These are phyloP conservation scores for Xylariaceae sp. DNA, from an alignment of 2,329 filamentous ascomycete species.

Conservation along the genomic window DNA sequence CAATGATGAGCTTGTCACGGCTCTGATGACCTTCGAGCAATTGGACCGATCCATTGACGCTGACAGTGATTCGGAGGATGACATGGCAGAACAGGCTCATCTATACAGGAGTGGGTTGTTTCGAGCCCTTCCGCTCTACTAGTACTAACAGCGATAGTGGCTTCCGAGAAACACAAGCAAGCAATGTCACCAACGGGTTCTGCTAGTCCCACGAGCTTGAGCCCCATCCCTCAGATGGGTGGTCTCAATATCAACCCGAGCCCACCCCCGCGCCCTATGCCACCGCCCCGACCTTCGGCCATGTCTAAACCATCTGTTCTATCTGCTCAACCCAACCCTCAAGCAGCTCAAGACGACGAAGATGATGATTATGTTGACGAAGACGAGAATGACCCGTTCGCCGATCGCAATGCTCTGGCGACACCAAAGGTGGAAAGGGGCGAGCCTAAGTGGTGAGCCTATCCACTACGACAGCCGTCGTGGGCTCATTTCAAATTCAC, in stretches of 20 bases:
- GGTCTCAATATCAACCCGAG: conserved; percentile 37
- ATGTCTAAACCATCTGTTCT: conserved; percentile 46
- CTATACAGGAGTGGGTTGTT: conserved; percentile 51
- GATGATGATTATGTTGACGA: conserved; percentile 58
- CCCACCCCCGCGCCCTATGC: conserved; percentile 35
- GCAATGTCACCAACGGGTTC: conserved; percentile 35
- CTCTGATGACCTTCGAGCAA: conserved; percentile 91
- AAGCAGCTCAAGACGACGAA: conserved; percentile 45
- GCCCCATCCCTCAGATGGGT: conserved; percentile 37
- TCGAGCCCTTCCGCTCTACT: conserved; percentile 5
- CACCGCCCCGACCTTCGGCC: conserved; percentile 44
- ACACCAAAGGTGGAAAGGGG: conserved; percentile 35
- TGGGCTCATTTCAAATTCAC: too few species aligned
- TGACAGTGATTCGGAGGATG: conserved; percentile 67
- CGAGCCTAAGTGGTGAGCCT: conserved; percentile 29
- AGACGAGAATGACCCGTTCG: conserved; percentile 86
- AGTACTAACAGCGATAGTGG: conserved; percentile 40
- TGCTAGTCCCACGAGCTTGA: conserved; percentile 27
- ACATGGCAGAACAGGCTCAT: conserved; percentile 62
- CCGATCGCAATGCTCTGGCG: conserved; percentile 68
- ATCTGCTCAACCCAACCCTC: conserved; percentile 39
- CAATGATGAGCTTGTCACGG: conserved; percentile 92
- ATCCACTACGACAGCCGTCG: too few species aligned
- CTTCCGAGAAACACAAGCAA: conserved; percentile 47
- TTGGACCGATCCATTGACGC: conserved; percentile 81